Percentiles rank a stretch among this genome's conserved stretches.
phyloP scores from a whole-genome alignment of 1,284 basidiomycete genomes.

The Sphagnurus paluster region DNA sequence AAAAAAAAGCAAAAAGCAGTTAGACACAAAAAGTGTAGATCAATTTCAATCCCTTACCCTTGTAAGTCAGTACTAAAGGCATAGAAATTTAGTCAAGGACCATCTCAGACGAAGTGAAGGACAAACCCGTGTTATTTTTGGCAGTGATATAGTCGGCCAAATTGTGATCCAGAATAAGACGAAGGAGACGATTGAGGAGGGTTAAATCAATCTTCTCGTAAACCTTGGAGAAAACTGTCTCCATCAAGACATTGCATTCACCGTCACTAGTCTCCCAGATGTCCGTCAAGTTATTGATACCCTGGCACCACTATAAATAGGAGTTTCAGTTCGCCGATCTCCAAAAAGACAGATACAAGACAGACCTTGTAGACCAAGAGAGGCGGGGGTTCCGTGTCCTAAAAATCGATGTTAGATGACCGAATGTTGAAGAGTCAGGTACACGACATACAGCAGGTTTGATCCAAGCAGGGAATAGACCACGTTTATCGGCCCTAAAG shows the following conservation, averaged over 20 bases:
- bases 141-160: conserved; percentile 97
- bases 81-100: neutral
- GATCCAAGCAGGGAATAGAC: conserved; percentile 96
- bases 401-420: conserved; percentile 14
- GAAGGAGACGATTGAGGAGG: conserved; percentile 87
- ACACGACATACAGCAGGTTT: conserved; percentile 71
- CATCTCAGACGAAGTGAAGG: neutral
- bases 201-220: conserved; percentile 99
- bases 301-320: conserved; percentile 75
- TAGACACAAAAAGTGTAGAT: conserved; percentile 13
- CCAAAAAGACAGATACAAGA: conserved; percentile 6
- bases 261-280: conserved; percentile 97
- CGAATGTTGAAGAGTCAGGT: neutral
- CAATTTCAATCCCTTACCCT: conserved; percentile 62
- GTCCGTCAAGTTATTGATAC: conserved; percentile 91
- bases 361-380: conserved; percentile 91
- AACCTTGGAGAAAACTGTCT: conserved; percentile 93
- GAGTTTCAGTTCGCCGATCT: conserved; percentile 5
- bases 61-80: conserved; percentile 78
- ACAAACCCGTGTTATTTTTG: conserved; percentile 87
- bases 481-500: conserved; percentile 90
- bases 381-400: conserved; percentile 93
- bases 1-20: conserved; percentile 18
- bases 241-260: conserved; percentile 97
- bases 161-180: conserved; percentile 96